A percentile compares a stretch with the other conserved stretches of the same genome.
These are phyloP conservation scores for Infundibulicybe gibba DNA, from an alignment of 768 basidiomycete genomes.

Conservation along the genomic window DNA sequence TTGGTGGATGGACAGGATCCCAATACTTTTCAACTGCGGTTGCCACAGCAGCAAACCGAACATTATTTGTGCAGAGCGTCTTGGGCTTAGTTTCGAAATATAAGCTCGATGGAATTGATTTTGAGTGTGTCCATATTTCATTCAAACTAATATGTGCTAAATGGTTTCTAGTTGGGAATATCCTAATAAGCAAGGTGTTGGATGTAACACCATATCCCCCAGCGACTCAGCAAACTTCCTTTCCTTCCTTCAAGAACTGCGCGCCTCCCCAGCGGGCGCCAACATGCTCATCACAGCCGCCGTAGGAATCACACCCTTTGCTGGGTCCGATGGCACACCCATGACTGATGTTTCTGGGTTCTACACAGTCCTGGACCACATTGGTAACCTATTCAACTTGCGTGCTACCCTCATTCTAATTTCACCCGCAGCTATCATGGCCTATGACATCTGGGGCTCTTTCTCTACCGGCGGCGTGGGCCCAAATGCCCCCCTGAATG, in stretches of 20 bases:
- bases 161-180: slow-evolving; percentile 68
- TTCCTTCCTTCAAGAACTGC: slow-evolving; percentile 67
- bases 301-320: slow-evolving; percentile 37
- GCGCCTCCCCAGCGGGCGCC: slow-evolving; percentile 42
- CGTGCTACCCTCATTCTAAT: not conserved
- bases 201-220: slow-evolving; percentile 59
- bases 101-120: slow-evolving; percentile 55
- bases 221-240: slow-evolving; percentile 78
- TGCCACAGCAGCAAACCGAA: slow-evolving; percentile 51
- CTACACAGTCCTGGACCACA: slow-evolving; percentile 54
- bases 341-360: slow-evolving; percentile 69
- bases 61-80: slow-evolving; percentile 62
- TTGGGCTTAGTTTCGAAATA: slow-evolving; percentile 44
- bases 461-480: slow-evolving; percentile 58
- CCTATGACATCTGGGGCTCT: slow-evolving; percentile 50
- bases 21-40: slow-evolving; percentile 60
- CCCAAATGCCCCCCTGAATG: slow-evolving; percentile 80
- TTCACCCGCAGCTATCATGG: slow-evolving; percentile 48
- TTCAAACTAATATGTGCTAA: too few relatives aligned
- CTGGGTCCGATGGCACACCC: slow-evolving; percentile 52
- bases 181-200: slow-evolving; percentile 61
- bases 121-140: slow-evolving; percentile 31
- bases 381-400: slow-evolving; percentile 24
- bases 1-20: slow-evolving; percentile 74
- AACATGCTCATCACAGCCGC: slow-evolving; percentile 57